Evolutionary conservation across 139 green algal species (phyloP), one percentile per base, ranked within the genome.

Genomic region (Closterium sp.): DNA sequence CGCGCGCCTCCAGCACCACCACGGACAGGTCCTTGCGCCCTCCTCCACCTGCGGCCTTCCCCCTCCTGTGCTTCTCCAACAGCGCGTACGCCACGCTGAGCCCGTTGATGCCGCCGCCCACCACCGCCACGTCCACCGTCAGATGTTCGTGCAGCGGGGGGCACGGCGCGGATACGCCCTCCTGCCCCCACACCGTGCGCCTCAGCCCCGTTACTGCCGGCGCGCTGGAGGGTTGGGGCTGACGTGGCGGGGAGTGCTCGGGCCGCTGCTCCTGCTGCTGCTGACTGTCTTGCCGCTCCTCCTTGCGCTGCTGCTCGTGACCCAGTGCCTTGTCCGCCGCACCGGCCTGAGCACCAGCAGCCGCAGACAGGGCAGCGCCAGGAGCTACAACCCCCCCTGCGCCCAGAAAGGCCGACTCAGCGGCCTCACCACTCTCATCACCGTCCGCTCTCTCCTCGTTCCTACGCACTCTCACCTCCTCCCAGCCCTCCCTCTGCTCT

Each of bases 71-170:
- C 5, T 69, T 69, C 38, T 92, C 87, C 32, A 81, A 21, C 19
- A 92, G 83, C 1, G 87, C 34, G 89, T 92, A 92, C 19, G 89
- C 89, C 30, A 92, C 76, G 86, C 89, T 92, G 9, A 92, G 89
- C 28, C 89, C 89, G 38, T 32, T 86, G 86, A 92, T 92, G 89
- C 89, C 89, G n/a, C 28, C 89, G 2, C 89, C 89, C 33, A 92
- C 76, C 30, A 92, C 89, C 31, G 94, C 92, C 64, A 93, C 90
- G 83, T 94, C 81, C 5, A 33, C 83, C 4, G 34, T 81, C 19
- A 90, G 5, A 2, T 64, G 32, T 32, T 92, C 33, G 7, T 81
- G 43, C 30, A 92, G 84, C 33, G 21, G 19, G 31, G 89, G 89
- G 86, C 84, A 92, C 85, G 21, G 87, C 25, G 83, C 83, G 28